A percentile compares a stretch with the other conserved stretches of the same genome.
Conservation (phyloP, 2,329 filamentous ascomycete species). For the Leptographium radiaticola region DNA sequence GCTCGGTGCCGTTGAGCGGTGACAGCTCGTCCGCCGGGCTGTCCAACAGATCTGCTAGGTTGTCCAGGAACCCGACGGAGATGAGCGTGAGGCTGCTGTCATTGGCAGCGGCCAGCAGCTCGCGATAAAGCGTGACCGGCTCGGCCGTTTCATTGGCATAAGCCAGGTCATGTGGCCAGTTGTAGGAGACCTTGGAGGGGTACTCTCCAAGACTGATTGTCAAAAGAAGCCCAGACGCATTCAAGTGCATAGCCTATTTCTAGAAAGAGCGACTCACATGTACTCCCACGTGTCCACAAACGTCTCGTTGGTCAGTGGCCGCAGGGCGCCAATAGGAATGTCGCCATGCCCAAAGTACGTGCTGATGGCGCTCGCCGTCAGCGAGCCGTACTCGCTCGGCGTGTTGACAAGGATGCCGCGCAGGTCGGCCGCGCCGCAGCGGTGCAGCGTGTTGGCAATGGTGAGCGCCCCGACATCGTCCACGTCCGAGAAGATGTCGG, state of each 20-base stretch:
- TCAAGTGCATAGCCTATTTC: too few species aligned
- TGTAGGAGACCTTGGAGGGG: slow-evolving; percentile 30
- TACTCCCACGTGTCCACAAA: slow-evolving; percentile 26
- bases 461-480: slow-evolving; percentile 20
- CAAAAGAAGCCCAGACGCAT: background rate
- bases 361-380: slow-evolving; percentile 26
- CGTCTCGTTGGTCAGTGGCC: slow-evolving; percentile 26
- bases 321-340: slow-evolving; percentile 24
- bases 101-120: slow-evolving; percentile 23
- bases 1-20: slow-evolving; percentile 23
- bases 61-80: slow-evolving; percentile 31
- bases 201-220: slow-evolving; percentile 26
- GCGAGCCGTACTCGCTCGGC: slow-evolving; percentile 26
- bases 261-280: background rate
- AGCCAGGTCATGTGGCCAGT: slow-evolving; percentile 24
- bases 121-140: slow-evolving; percentile 31
- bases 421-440: slow-evolving; percentile 14
- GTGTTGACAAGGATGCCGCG: slow-evolving; percentile 29
- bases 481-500: slow-evolving; percentile 32
- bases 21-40: slow-evolving; percentile 28
- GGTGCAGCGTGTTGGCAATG: slow-evolving; percentile 3
- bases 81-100: slow-evolving; percentile 30
- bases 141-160: slow-evolving; percentile 24
- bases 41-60: slow-evolving; percentile 32
- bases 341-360: slow-evolving; percentile 25